Percentiles rank a stretch among this genome's conserved stretches.
Conservation (phyloP, 148 eudicot genomes). For the Vaccinium vitisidaea region DNA sequence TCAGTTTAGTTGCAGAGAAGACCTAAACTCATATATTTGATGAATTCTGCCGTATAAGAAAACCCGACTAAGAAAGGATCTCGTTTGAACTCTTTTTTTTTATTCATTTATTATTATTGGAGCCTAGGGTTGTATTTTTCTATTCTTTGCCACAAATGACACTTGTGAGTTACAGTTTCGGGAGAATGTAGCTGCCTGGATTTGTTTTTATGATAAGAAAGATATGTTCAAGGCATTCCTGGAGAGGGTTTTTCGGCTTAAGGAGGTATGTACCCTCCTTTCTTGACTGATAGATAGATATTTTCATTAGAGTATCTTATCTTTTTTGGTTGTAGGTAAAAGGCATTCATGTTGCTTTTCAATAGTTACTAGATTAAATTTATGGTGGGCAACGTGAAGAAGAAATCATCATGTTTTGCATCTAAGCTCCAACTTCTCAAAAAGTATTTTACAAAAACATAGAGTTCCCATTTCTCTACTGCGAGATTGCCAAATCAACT, state of each 20-base stretch:
- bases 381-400: not conserved
- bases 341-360: not conserved
- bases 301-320: not conserved
- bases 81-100: not conserved
- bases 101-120: no score
- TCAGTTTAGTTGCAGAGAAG: not conserved
- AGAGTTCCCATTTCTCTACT: not conserved
- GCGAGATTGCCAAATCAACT: not conserved
- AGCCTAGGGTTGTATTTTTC: not conserved
- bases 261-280: conserved; percentile 53
- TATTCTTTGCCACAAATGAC: not conserved
- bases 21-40: not conserved
- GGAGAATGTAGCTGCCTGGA: conserved; percentile 97
- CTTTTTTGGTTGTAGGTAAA: not conserved
- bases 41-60: not conserved
- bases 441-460: not conserved
- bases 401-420: not conserved
- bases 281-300: not conserved
- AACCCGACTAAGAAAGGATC: not conserved
- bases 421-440: not conserved
- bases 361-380: not conserved
- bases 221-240: conserved; percentile 75
- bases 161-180: conserved; percentile 53
- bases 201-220: conserved; percentile 76
- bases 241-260: conserved; percentile 78